Evolutionary conservation across 2,329 filamentous ascomycete species (phyloP), one percentile per base, ranked within the genome.

Genomic region (Grosmannia clavigera): DNA sequence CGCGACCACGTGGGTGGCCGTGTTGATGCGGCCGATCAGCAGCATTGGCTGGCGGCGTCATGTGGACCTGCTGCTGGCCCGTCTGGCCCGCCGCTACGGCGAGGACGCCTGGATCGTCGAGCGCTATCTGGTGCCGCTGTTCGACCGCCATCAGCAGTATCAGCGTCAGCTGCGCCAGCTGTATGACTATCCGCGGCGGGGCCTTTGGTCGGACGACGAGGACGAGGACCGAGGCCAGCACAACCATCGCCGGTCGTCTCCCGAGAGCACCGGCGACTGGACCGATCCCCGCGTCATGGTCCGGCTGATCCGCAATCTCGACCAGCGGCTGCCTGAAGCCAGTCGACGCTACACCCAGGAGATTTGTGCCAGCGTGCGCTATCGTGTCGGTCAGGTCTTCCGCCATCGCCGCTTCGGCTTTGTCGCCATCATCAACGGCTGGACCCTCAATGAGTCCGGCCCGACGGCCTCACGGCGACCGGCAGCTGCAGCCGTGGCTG

Each of bases 351-450:
- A 71, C 64, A 71, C 71, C 2, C 68, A 70, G 58, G 72, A 65
- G 65, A 72, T 69, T 66, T 68, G 62, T 59, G 61, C 62, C 33
- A 62, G 60, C 4, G 81, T 90, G 57, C 79, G 74, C 62, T 92
- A 83, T 70, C 82, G 78, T 57, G 81, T 96, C 56, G 94, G 94
- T 0, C 87, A 95, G 66, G 80, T 96, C 7, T 95, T 97, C 69
- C 81, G 80, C 55, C 94, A 99, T 72, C 83, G 79, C 63, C 81
- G 91, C 54, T 96, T 94, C 70, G 76, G 80, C 25, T 96, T 92
- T 70, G 76, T 85, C 56, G 92, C 87, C 22, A 81, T 95, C 31
- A 88, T 99, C 61, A 89, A 87, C 16, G 92, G 92, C n/a, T 99
- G 92, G 92, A 85, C 88, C 57, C 74, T 75, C 19, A 65, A 67